Evolutionary conservation across 208 protist species (phyloP).

Genomic region (Trypanosoma caninum): DNA sequence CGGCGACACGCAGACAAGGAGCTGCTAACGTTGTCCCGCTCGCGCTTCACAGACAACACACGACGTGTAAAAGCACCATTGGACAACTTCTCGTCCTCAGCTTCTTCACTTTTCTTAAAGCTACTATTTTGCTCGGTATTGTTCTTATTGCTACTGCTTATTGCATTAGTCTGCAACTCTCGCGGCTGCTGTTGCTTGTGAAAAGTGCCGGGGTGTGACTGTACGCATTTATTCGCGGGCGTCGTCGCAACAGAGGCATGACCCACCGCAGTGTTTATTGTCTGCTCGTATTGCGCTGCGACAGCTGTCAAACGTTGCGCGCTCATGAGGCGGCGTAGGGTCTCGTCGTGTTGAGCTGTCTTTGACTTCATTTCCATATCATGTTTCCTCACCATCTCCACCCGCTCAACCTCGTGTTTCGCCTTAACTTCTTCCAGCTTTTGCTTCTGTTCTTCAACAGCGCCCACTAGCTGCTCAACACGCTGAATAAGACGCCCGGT

Average conservation of each 20-base stretch:
- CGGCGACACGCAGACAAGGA: slow-evolving; percentile 20
- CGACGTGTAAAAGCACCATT: background rate
- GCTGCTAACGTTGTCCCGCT: slow-evolving; percentile 16
- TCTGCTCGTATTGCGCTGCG: slow-evolving; percentile 36
- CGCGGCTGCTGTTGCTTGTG: slow-evolving; percentile 25
- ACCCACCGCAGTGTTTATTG: slow-evolving; percentile 10
- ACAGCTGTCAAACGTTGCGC: slow-evolving; percentile 40
- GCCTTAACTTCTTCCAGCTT: slow-evolving; percentile 33
- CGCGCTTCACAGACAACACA: slow-evolving; percentile 10
- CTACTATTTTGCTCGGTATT: background rate
- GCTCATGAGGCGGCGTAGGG: slow-evolving; percentile 43
- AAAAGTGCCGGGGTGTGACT: slow-evolving; percentile 8
- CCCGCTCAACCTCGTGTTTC: slow-evolving; percentile 39
- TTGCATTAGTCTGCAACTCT: slow-evolving; percentile 20
- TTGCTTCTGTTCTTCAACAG: slow-evolving; percentile 39
- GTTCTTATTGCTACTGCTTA: background rate
- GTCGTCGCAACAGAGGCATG: slow-evolving; percentile 1
- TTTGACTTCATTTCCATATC: slow-evolving; percentile 36
- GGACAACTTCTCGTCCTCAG: slow-evolving; percentile 2
- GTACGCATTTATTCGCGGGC: slow-evolving; percentile 7
- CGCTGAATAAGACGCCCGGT: slow-evolving; percentile 34
- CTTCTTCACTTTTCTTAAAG: slow-evolving; percentile 1
- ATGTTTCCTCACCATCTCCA: slow-evolving; percentile 40
- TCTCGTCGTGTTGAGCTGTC: slow-evolving; percentile 49
- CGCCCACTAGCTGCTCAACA: slow-evolving; percentile 40